Evolutionary conservation across 805 yeast genomes (phyloP).

Genomic region (Limtongozyma cylindracea): DNA sequence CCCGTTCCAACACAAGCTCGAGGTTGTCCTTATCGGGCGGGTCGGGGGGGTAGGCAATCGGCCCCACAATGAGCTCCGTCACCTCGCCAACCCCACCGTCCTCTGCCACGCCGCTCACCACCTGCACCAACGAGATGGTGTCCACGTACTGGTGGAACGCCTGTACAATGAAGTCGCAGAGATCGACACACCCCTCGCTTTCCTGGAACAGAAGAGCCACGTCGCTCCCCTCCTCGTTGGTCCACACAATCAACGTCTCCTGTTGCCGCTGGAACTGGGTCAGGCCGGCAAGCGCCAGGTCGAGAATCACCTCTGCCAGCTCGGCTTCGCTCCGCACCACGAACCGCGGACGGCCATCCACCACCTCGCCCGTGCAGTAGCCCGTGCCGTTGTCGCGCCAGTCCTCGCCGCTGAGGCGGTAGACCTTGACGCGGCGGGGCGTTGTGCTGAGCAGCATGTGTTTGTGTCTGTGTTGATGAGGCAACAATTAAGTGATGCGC

Average conservation of each 20-base stretch:
- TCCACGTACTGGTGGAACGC: slow-evolving; percentile 32
- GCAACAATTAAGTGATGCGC: too few species aligned
- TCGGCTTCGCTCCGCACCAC: slow-evolving; percentile 51
- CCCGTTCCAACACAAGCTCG: slow-evolving; percentile 21
- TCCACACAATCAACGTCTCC: slow-evolving; percentile 88
- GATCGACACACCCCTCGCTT: slow-evolving; percentile 60
- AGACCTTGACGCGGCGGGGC: slow-evolving; percentile 79
- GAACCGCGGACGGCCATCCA: slow-evolving; percentile 22
- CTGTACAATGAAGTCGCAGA: slow-evolving; percentile 58
- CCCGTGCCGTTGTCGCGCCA: slow-evolving; percentile 95
- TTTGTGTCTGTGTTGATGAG: too few species aligned
- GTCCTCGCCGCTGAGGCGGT: slow-evolving; percentile 49
- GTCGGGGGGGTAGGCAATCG: slow-evolving; percentile 34
- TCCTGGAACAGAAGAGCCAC: slow-evolving; percentile 85
- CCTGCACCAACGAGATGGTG: slow-evolving; percentile 36
- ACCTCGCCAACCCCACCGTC: slow-evolving; percentile 18
- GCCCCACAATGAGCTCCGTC: slow-evolving; percentile 63
- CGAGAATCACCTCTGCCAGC: slow-evolving; percentile 28
- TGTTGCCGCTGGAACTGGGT: slow-evolving; percentile 84
- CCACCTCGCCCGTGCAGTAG: slow-evolving; percentile 47
- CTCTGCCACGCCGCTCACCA: slow-evolving; percentile 28
- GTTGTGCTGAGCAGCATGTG: too few species aligned
- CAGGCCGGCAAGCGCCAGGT: slow-evolving; percentile 42
- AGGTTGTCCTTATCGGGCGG: slow-evolving; percentile 26
- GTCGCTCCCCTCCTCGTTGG: slow-evolving; percentile 48